These are phyloP conservation scores for Centrapalus pauciflorus DNA, from an alignment of 129 eudicot species.

Conservation along the genomic window DNA sequence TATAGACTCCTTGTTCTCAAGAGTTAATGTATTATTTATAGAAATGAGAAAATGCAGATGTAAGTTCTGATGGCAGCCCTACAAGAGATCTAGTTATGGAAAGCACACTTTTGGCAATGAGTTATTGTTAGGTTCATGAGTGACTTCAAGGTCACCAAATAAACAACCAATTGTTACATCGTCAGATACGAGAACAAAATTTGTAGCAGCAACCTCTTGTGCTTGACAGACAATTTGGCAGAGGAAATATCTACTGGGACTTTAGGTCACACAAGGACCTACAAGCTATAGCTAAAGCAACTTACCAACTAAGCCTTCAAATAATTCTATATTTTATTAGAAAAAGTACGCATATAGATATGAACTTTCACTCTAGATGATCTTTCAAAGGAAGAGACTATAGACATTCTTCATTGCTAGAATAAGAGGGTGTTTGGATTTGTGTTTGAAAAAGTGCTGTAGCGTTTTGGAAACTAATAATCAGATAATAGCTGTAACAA, in stretches of 20 bases:
- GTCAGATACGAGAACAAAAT: background rate
- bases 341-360: background rate
- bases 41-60: background rate
- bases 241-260: background rate
- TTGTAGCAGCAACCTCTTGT: background rate
- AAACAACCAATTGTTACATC: background rate
- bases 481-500: too few relatives aligned
- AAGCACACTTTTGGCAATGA: background rate
- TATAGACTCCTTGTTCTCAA: background rate
- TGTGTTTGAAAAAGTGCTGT: too few relatives aligned
- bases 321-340: background rate
- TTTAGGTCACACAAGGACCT: background rate
- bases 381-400: background rate
- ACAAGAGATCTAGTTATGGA: conserved; percentile 2
- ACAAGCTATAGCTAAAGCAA: too few relatives aligned
- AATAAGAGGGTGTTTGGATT: too few relatives aligned
- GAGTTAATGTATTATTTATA: too few relatives aligned
- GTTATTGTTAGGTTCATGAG: background rate
- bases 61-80: background rate
- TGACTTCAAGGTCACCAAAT: background rate
- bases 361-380: background rate
- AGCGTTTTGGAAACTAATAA: too few relatives aligned
- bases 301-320: background rate
- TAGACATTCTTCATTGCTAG: background rate
- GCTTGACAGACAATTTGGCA: too few relatives aligned